These are phyloP conservation scores for Brettanomyces anomalus DNA, from an alignment of 805 yeast species.

Conservation along the genomic window DNA sequence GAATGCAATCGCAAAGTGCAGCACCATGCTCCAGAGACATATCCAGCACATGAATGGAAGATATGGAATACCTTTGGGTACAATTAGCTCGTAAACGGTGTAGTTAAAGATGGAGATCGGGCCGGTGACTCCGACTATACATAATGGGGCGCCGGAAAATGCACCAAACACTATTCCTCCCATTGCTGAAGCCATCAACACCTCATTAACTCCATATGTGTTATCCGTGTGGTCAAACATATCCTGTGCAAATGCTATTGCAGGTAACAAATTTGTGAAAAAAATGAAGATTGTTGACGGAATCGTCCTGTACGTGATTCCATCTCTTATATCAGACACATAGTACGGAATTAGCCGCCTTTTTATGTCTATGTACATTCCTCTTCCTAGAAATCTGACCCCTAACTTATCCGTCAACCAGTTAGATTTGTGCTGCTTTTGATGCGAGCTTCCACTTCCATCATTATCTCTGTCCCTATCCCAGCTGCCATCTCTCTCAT, in stretches of 20 bases:
- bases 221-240: conserved; percentile 88
- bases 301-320: conserved; percentile 74
- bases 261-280: conserved; percentile 87
- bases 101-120: conserved; percentile 89
- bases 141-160: conserved; percentile 82
- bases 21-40: conserved; percentile 80
- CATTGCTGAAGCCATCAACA: conserved; percentile 71
- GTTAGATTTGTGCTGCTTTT: no score
- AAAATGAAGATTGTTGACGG: conserved; percentile 79
- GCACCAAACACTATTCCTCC: conserved; percentile 87
- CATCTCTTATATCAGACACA: conserved; percentile 72
- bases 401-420: no score
- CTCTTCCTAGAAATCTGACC: conserved; percentile 17
- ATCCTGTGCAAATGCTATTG: conserved; percentile 93
- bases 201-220: conserved; percentile 88
- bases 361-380: conserved; percentile 44
- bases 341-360: conserved; percentile 55
- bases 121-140: conserved; percentile 96
- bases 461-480: no score
- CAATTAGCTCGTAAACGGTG: conserved; percentile 70
- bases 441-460: no score
- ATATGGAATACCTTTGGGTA: conserved; percentile 42
- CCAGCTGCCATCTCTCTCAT: no score
- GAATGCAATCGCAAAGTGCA: conserved; percentile 68
- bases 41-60: conserved; percentile 97